Conservation (phyloP, 2,329 filamentous ascomycete species). For the Chlorencoelia australis region DNA sequence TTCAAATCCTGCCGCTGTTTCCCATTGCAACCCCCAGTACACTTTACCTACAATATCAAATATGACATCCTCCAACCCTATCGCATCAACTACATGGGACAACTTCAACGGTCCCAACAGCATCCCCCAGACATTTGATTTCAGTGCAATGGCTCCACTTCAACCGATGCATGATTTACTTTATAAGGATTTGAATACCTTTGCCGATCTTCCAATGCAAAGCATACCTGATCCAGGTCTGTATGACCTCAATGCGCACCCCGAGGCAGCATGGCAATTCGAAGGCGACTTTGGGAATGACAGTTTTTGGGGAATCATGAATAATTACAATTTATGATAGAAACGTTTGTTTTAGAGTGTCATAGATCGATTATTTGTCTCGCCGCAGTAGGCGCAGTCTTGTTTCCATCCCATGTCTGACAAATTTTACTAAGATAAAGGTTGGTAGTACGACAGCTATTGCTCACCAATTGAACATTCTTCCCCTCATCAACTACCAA, state of each 20-base stretch:
- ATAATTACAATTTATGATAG: slow-evolving; percentile 33
- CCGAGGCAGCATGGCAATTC: slow-evolving; percentile 35
- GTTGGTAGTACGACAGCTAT: too few species aligned
- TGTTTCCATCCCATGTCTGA: too few species aligned
- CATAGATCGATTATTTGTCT: too few species aligned
- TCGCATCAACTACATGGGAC: slow-evolving; percentile 11
- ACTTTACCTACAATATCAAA: slow-evolving; percentile 23
- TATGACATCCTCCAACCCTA: slow-evolving; percentile 10
- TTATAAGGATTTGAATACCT: slow-evolving; percentile 39
- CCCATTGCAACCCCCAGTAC: slow-evolving; percentile 11
- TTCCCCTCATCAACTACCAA: too few species aligned
- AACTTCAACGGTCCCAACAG: slow-evolving; percentile 6
- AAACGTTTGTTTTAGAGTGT: too few species aligned
- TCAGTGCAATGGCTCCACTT: slow-evolving; percentile 42
- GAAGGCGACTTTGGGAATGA: slow-evolving; percentile 44
- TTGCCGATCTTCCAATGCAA: slow-evolving; percentile 5
- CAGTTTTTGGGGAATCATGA: slow-evolving; percentile 47
- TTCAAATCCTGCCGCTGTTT: slow-evolving; percentile 1
- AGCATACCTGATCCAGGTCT: slow-evolving; percentile 4
- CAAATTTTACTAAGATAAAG: too few species aligned
- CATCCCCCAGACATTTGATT: slow-evolving; percentile 30
- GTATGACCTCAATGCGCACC: slow-evolving; percentile 5
- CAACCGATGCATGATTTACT: slow-evolving; percentile 48
- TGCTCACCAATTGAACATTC: too few species aligned
- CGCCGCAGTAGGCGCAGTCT: too few species aligned